These are phyloP conservation scores for Phytophthora cryptogea DNA, from an alignment of 352 stramenopile species.

Conservation along the genomic window DNA sequence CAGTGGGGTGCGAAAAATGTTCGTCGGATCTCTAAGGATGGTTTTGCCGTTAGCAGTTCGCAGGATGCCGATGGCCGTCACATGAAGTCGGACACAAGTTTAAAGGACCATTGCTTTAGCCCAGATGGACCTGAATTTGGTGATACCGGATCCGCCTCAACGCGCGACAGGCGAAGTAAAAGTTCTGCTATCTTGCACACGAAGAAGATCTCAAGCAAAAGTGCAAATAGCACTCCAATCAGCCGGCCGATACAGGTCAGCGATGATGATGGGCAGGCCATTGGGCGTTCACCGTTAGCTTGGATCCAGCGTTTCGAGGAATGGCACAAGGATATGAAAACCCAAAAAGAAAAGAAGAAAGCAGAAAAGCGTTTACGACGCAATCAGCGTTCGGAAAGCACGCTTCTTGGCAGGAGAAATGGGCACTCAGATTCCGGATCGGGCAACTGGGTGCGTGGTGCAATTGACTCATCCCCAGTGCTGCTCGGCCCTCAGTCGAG, in stretches of 20 bases:
- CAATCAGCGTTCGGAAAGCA: conserved; percentile 43
- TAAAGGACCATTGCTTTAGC: conserved; percentile 14
- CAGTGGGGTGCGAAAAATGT: conserved; percentile 63
- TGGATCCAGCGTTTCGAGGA: conserved; percentile 84
- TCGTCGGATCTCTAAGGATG: conserved; percentile 44
- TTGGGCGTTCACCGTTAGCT: conserved; percentile 60
- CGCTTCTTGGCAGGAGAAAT: conserved; percentile 20
- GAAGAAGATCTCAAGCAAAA: conserved; percentile 32
- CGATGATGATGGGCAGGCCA: conserved; percentile 48
- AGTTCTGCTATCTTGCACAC: conserved; percentile 64
- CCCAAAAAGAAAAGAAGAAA: conserved; percentile 80
- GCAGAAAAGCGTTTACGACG: conserved; percentile 69
- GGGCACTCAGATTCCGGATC: conserved; percentile 17
- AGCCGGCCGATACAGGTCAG: conserved; percentile 16
- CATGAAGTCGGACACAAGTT: conserved; percentile 45
- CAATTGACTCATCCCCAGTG: conserved; percentile 37
- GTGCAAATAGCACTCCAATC: conserved; percentile 25
- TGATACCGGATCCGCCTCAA: conserved; percentile 27
- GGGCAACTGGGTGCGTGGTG: conserved; percentile 16
- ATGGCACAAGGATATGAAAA: conserved; percentile 83
- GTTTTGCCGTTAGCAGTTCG: conserved; percentile 17
- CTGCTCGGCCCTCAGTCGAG: conserved; percentile 21
- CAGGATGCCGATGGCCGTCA: conserved; percentile 48
- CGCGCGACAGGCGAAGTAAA: conserved; percentile 65
- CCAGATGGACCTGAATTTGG: conserved; percentile 12